Evolutionary conservation across 2,329 filamentous ascomycete species (phyloP), one percentile per base, ranked within the genome.

Genomic region (Coniochaeta prunicola): DNA sequence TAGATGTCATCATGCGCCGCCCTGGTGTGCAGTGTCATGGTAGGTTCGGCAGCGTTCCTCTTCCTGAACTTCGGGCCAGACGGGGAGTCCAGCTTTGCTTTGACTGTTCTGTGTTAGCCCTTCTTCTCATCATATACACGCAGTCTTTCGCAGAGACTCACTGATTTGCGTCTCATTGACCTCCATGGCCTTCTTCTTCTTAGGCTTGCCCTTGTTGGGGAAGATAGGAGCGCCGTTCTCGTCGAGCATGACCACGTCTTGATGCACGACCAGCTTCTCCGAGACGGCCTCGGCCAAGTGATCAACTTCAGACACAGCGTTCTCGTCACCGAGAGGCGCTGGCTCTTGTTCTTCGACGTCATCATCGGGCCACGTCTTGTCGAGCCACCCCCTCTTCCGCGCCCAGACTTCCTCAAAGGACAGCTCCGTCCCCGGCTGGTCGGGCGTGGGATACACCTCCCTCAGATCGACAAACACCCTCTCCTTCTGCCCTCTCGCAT

Each of bases 1-100:
- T 97, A 97, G 57, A 99, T 97, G 66, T 99, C 94, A 66, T 97
- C 92, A 62, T 93, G 97, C 4, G 94, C 94, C 64, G 94, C 93
- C 66, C 85, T 90, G 13, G 94, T 99, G 69, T 97, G 92, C 64
- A 99, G 84, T 0, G 94, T 99, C 92, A 99, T 97, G 1, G 94
- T 99, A n/a, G 92, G 90, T 72, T 97, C 93, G 57, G 81, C 77
- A 2, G 73, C 64, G 65, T 86, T 87, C 71, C 89, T 94, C 71
- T 90, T 90, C 63, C 87, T 89, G 58, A 93, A 81, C 72, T 96
- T 97, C 4, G 86, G 86, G n/a, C 87, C 84, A 0, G 90, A 90
- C 0, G 92, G 93, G 1, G 93, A 97, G 67, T 94, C 91, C 58
- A 97, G 78, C 66, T 97, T 97, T 59, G 92, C 89, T 79, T 96